Evolutionary conservation across 768 basidiomycete species (phyloP), one percentile per base, ranked within the genome.

Genomic region (Krasilnikovozyma curviuscula): DNA sequence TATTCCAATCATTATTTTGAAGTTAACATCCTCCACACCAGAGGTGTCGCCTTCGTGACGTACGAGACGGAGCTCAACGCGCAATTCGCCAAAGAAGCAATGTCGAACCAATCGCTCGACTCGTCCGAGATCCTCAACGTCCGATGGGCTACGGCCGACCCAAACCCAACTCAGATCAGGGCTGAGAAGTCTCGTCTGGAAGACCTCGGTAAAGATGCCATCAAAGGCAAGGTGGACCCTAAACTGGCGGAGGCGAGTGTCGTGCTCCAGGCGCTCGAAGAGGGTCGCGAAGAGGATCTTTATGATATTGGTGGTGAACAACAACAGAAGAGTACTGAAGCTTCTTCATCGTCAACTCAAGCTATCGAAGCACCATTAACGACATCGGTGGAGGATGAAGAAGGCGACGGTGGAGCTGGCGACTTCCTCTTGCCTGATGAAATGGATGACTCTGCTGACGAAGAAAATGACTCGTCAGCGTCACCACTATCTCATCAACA

Each of bases 101-200:
- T 98, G 93, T 85, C 91, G 14, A 89, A 89, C 65, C 93, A 98
- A 65, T 88, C 83, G 16, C 71, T 97, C 54, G 93, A 97, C 62
- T 82, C 85, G 57, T 89, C 93, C 62, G 93, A 98, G 60, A 88
- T 95, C 52, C 73, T 97, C 52, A 98, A 98, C 65, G 88, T 97
- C 44, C 79, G 91, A 40, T 98, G 93, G 93, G 93, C 93, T 30
- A 97, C 91, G 0, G 91, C 93, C 61, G 93, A 98, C 63, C 93
- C 93, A 1, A 98, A 98, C 62, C 93, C 91, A 1, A 76, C 76
- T 0, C 77, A 81, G 54, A 89, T 88, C 57, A 77, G 81, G 7
- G 73, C 75, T 0, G 93, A 97, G 65, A 81, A 86, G 58, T 70
- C 73, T 8, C 71, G 88, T 12, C 62, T 98, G 25, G 81, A 86